Conservation (phyloP, 2,329 filamentous ascomycete species). For the Ophiostoma himal-ulmi region DNA sequence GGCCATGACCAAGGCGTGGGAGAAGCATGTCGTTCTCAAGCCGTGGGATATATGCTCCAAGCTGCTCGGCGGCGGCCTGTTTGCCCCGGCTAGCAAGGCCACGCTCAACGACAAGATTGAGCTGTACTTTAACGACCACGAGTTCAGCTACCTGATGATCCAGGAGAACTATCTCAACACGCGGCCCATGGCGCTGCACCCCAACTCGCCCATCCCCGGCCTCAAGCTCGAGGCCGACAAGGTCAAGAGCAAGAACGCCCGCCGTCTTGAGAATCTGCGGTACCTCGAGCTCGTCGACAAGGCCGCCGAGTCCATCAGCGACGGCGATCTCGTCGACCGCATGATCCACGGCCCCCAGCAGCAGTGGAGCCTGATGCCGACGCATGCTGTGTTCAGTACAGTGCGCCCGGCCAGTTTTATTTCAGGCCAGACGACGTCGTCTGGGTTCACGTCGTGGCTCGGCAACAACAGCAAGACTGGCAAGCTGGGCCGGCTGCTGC, state of each 20-base stretch:
- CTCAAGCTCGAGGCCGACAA: constrained; percentile 51
- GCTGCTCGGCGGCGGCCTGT: constrained; percentile 82
- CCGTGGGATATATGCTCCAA: constrained; percentile 97
- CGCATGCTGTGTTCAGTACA: constrained; percentile 91
- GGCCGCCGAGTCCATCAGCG: constrained; percentile 92
- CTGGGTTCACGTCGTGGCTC: constrained; percentile 83
- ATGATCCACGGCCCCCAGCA: constrained; percentile 99
- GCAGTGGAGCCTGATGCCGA: constrained; percentile 97
- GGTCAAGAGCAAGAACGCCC: background rate
- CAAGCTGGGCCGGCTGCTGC: constrained; percentile 72
- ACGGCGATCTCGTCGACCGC: constrained; percentile 89
- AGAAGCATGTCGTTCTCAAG: constrained; percentile 94
- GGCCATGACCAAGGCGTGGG: constrained; percentile 94
- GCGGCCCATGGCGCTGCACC: constrained; percentile 62
- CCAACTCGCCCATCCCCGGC: constrained; percentile 47
- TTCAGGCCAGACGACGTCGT: constrained; percentile 67
- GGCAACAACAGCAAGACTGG: constrained; percentile 88
- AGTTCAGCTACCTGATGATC: constrained; percentile 95
- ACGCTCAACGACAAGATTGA: constrained; percentile 97
- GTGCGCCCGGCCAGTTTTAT: constrained; percentile 85
- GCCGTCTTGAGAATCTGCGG: constrained; percentile 57
- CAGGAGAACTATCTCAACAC: constrained; percentile 95
- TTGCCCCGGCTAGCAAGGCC: constrained; percentile 72
- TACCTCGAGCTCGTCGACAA: constrained; percentile 78
- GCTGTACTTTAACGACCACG: constrained; percentile 98